Evolutionary conservation across 2,329 filamentous ascomycete genomes (phyloP).

Genomic region (Shiraia bambusicola): DNA sequence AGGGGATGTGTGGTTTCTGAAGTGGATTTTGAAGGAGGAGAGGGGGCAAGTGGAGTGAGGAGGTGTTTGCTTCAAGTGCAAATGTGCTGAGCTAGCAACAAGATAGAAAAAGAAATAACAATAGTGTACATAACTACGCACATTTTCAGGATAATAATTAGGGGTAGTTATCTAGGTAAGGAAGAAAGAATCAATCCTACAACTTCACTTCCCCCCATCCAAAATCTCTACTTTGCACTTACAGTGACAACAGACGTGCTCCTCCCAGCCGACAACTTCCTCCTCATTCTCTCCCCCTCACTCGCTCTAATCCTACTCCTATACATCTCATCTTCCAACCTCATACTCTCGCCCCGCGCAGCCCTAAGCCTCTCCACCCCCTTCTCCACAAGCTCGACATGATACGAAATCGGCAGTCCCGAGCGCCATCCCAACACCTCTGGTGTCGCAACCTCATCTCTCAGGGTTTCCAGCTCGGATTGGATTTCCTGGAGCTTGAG

Average conservation of each 20-base stretch:
- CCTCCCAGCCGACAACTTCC: slow-evolving; percentile 11
- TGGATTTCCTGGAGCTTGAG: slow-evolving; percentile 74
- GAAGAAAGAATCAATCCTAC: neutral
- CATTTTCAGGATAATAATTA: neutral
- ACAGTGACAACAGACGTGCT: slow-evolving; percentile 19
- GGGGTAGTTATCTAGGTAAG: slow-evolving; percentile 6
- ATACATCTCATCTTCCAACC: slow-evolving; percentile 58
- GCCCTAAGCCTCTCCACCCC: slow-evolving; percentile 71
- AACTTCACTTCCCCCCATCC: no score
- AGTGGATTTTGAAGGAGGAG: slow-evolving; percentile 49
- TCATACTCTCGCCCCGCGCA: slow-evolving; percentile 61
- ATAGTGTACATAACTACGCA: neutral
- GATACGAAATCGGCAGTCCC: slow-evolving; percentile 67
- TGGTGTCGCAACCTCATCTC: slow-evolving; percentile 69
- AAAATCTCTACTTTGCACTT: slow-evolving; percentile 14
- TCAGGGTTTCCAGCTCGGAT: slow-evolving; percentile 68
- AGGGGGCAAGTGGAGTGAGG: slow-evolving; percentile 47
- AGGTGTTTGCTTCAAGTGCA: slow-evolving; percentile 52
- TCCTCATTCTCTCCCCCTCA: slow-evolving; percentile 8
- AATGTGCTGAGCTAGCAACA: slow-evolving; percentile 25
- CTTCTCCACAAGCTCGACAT: slow-evolving; percentile 72
- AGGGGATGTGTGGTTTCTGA: slow-evolving; percentile 50
- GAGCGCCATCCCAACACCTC: slow-evolving; percentile 57
- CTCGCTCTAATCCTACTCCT: slow-evolving; percentile 20
- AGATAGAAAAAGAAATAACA: neutral